phyloP scores from a whole-genome alignment of 352 stramenopile species.

The Phytophthora multivora region DNA sequence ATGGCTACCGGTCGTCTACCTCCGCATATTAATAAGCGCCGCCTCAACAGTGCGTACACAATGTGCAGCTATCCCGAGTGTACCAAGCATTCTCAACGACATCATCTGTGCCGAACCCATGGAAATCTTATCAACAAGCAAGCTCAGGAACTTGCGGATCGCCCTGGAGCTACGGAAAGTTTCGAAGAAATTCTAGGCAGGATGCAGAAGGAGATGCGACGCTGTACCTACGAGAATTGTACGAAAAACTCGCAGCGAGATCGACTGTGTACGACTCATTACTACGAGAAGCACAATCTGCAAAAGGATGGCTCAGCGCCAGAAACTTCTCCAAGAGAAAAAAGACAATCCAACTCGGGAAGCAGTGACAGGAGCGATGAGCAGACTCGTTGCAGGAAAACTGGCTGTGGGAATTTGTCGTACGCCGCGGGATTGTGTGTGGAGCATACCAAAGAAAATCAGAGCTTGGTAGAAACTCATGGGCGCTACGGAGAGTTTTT shows the following conservation, averaged over 20 bases:
- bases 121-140: conserved; percentile 82
- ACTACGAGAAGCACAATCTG: conserved; percentile 74
- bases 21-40: conserved; percentile 83
- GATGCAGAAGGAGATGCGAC: conserved; percentile 80
- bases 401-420: conserved; percentile 47
- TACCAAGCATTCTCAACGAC: conserved; percentile 83
- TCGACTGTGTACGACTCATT: conserved; percentile 83
- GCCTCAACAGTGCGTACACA: conserved; percentile 87
- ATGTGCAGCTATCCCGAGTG: conserved; percentile 89
- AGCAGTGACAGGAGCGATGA: conserved; percentile 24
- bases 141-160: conserved; percentile 64
- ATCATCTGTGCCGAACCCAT: conserved; percentile 87
- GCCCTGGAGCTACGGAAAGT: conserved; percentile 46
- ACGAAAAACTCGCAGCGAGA: conserved; percentile 89
- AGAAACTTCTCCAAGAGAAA: conserved; percentile 9
- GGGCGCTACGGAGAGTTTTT: conserved; percentile 17
- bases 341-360: conserved; percentile 7
- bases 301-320: conserved; percentile 23
- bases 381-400: conserved; percentile 32
- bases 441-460: conserved; percentile 51
- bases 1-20: conserved; percentile 81
- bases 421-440: conserved; percentile 59
- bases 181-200: conserved; percentile 74
- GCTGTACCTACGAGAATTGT: conserved; percentile 76
- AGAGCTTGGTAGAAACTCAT: conserved; percentile 18